Base-by-base conservation (phyloP, 2,329 filamentous ascomycete genomes). In the Colletotrichum musae region DNA sequence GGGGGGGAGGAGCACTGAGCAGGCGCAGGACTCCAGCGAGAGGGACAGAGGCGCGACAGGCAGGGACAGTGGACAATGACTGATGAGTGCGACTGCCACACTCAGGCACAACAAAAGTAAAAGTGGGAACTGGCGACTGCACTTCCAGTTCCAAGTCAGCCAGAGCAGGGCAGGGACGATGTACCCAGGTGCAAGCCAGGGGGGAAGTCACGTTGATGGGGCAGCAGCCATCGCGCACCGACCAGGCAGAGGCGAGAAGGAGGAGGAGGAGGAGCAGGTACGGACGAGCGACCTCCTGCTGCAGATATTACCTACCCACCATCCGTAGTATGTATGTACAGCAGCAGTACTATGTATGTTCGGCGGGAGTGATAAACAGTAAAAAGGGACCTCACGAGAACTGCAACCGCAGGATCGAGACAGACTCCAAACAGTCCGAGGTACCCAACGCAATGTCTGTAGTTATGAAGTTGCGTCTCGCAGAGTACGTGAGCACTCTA, bases 121-220 rank as follows among this genome's bases (percentile, higher is more conserved):
- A 28, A 50, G 53, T 56, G 53, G 62, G 52, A 7, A 53, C 54
- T 36, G 32, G 53, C 61, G 60, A 64, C 64, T 58, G 43, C 57
- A 36, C 53, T 50, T 61, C 63, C 57, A 36, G 48, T 50, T 61
- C 63, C 57, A 66, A 53, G 63, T 61, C 48, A 56, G 36, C 36
- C 24, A 52, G 41, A 41, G 45, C 58, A 52, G 52, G 52, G 52
- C 45, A 36, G 52, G 39, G 58, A 51, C 52, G 58, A 64, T 45
- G 64, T 51, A 68, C 21, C 21, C 21, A 24, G 21, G 2, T 36
- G 41, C 41, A 43, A 16, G 16, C 41, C 24, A 59, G 43, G 32
- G 57, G 41, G 32, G 26, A 43, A 51, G n/a, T 66, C 47, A 60
- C 62, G 61, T 69, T 65, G 66, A 69, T 69, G 66, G 66, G 66